These are phyloP conservation scores for Lachnellula subtilissima DNA, from an alignment of 2,329 filamentous ascomycete species.

Conservation along the genomic window DNA sequence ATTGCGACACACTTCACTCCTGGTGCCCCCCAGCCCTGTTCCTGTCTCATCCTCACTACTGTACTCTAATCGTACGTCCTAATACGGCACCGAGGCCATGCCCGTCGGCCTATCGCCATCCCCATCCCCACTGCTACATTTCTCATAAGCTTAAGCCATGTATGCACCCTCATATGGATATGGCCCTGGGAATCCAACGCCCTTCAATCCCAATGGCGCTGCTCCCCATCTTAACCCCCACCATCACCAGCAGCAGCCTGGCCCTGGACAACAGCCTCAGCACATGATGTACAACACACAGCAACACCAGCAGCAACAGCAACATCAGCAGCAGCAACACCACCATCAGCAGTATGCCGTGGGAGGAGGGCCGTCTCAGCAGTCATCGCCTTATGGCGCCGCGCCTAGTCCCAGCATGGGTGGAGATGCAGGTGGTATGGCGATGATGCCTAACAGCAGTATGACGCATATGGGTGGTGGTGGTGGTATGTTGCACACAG, in stretches of 20 bases:
- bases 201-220: conserved; percentile 15
- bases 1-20: background rate
- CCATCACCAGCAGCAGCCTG: background rate
- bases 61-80: conserved; percentile 4
- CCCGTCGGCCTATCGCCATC: conserved; percentile 10
- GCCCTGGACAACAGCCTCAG: conserved; percentile 4
- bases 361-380: conserved; percentile 19
- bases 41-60: background rate
- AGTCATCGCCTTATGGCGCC: conserved; percentile 25
- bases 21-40: background rate
- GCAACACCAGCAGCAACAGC: conserved; percentile 46
- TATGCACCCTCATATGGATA: conserved; percentile 15
- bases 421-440: conserved; percentile 31
- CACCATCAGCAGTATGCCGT: conserved; percentile 25
- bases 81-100: conserved; percentile 1
- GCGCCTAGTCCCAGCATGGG: conserved; percentile 24
- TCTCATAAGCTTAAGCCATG: conserved; percentile 6
- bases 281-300: conserved; percentile 27
- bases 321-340: conserved; percentile 19
- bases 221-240: conserved; percentile 6
- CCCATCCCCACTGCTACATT: background rate
- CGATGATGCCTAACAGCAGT: conserved; percentile 53
- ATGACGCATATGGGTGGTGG: conserved; percentile 31
- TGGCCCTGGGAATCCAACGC: conserved; percentile 6
- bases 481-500: conserved; percentile 29